Evolutionary conservation across 1,284 basidiomycete species (phyloP).

Genomic region (Marasmius tenuissimus): DNA sequence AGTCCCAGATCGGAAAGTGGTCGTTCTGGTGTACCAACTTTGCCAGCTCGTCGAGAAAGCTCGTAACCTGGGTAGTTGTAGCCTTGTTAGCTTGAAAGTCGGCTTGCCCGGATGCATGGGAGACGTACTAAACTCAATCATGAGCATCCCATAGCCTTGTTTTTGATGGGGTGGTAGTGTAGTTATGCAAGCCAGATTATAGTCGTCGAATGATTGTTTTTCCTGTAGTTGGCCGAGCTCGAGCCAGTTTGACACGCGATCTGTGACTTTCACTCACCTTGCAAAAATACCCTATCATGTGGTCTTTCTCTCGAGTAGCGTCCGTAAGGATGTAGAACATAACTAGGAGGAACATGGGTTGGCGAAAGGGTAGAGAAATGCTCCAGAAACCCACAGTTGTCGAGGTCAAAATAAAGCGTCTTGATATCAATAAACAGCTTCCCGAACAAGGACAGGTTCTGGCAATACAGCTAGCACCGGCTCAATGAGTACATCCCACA

Average conservation of each 20-base stretch:
- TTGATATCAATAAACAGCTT: conserved; percentile 99
- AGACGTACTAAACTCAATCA: conserved; percentile 93
- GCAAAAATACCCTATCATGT: conserved; percentile 93
- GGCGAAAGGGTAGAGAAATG: neutral
- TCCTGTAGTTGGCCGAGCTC: conserved; percentile 54
- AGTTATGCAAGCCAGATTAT: conserved; percentile 97
- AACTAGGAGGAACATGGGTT: conserved; percentile 47
- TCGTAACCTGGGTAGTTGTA: conserved; percentile 73
- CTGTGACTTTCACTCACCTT: conserved; percentile 53
- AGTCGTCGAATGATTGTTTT: conserved; percentile 94
- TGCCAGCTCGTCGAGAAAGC: conserved; percentile 75
- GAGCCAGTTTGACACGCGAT: neutral
- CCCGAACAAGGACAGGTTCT: conserved; percentile 93
- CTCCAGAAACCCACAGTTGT: conserved; percentile 60
- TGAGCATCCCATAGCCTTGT: conserved; percentile 88
- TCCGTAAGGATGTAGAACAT: conserved; percentile 94
- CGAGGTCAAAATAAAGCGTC: conserved; percentile 93
- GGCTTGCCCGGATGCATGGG: neutral
- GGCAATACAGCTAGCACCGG: conserved; percentile 80
- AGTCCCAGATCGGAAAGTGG: conserved; percentile 93
- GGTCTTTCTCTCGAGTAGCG: conserved; percentile 72
- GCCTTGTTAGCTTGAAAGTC: neutral
- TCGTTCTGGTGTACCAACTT: conserved; percentile 91
- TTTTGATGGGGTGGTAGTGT: conserved; percentile 93
- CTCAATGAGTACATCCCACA: conserved; percentile 7